Evolutionary conservation across 1,284 basidiomycete genomes (phyloP), one percentile per base, ranked within the genome.

Genomic region (Apiotrichum veenhuisii): DNA sequence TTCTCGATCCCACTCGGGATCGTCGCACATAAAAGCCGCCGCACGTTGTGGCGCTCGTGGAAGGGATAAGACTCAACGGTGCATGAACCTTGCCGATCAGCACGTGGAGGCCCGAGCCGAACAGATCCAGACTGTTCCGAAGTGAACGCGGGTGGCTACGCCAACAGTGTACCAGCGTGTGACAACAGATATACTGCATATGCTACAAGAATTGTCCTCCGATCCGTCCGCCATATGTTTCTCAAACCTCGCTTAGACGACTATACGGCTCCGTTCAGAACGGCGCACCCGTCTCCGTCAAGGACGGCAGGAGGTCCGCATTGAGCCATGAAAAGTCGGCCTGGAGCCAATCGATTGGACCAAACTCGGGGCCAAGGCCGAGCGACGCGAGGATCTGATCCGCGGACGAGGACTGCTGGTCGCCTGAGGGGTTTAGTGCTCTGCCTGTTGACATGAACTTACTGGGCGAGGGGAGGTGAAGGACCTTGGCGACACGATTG

Each of bases 291-390:
- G 20, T 8, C 8, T 43, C 42, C 14, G 23, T 23, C 12, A 43
- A 4, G 4, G 42, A 12, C 23, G 42, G n/a, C 42, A 25, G 11
- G 11, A 48, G 34, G 14, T 48, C 46, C 20, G 46, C 20, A 17
- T 60, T 53, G 5, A 61, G 50, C 59, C 59, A 61, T 18, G 55
- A 52, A 2, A 61, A 30, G 23, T 59, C 57, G 3, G 45, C 20
- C n/a, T 51, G 37, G 22, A 52, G 57, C 53, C 49, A 55, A 33
- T 49, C 53, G 5, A 38, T 34, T 12, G 34, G 18, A 0, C 30
- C 26, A n/a, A 34, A 27, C 17, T n/a, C n/a, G n/a, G n/a, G n/a
- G n/a, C 41, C 36, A 1, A 56, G 22, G 17, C 49, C 48, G 17
- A 60, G 52, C 3, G 41, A 23, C 23, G 52, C 55, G 42, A 55